phyloP scores from a whole-genome alignment of 2,329 filamentous ascomycete species.

The Falciphora oryzae region DNA sequence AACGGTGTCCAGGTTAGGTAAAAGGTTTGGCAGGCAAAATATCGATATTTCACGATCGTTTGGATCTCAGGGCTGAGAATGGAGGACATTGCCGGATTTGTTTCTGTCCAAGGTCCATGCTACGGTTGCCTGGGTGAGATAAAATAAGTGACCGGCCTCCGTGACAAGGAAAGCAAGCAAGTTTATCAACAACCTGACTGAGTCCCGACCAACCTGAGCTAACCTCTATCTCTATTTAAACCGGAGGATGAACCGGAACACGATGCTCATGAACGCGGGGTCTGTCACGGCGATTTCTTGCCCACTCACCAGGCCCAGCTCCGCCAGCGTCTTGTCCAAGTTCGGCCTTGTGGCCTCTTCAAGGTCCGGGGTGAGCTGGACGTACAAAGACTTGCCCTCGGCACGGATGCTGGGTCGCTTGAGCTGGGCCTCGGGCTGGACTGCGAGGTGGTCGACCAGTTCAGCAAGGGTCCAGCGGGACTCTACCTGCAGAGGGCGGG shows the following conservation, averaged over 20 bases:
- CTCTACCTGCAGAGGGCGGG: constrained; percentile 69
- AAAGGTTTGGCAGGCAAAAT: constrained; percentile 3
- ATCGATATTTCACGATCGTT: not conserved
- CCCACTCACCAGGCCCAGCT: constrained; percentile 67
- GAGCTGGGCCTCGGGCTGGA: constrained; percentile 81
- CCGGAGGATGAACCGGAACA: constrained; percentile 50
- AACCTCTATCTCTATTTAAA: constrained; percentile 31
- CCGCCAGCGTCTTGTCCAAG: constrained; percentile 66
- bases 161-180: not conserved
- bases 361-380: constrained; percentile 74
- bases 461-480: constrained; percentile 70
- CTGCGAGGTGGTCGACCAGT: constrained; percentile 77
- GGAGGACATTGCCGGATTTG: no score
- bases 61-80: no score
- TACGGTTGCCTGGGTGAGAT: not conserved
- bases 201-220: not conserved
- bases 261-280: constrained; percentile 75
- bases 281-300: constrained; percentile 92
- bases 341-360: constrained; percentile 83
- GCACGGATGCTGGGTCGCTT: constrained; percentile 84
- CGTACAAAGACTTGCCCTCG: constrained; percentile 81
- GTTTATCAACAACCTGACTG: not conserved
- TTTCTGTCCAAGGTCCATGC: no score
- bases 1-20: constrained; percentile 3
- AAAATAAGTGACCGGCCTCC: not conserved